Evolutionary conservation across 2,329 filamentous ascomycete species (phyloP), one percentile per base, ranked within the genome.

Genomic region (Colletotrichum chrysophilum): DNA sequence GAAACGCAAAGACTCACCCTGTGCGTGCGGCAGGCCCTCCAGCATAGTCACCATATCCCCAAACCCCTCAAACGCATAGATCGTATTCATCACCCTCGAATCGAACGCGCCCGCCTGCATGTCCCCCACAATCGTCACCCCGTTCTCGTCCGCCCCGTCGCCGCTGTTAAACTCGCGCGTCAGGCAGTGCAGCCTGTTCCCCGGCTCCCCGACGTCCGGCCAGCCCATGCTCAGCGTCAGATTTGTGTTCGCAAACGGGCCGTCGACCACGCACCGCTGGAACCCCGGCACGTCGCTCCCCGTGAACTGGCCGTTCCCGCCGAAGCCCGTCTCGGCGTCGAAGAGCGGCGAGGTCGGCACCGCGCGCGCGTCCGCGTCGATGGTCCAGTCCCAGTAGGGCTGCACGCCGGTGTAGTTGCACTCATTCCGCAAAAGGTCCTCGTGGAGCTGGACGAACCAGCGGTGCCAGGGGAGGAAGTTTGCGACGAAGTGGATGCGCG

Each of bases 381-480:
- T 75, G 21, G 76, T 80, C 80, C 79, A 82, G 71, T 82, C 80
- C 81, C 82, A 83, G 75, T 83, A 81, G 52, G 84, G 83, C 69
- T 84, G 83, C 12, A 77, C 72, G 21, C 82, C 83, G 7, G 65
- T 78, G 77, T 81, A 85, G 64, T 79, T 79, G 70, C 84, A 85
- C 66, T 82, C 79, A 3, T 68, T 78, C 26, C 79, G 77, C 2
- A 85, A 78, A 1, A 80, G 74, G 18, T 77, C 24, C 70, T 85
- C 83, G 69, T 84, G 83, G 9, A 81, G 71, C 28, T 81, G 76
- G 16, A 83, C 74, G 67, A 81, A 80, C 34, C 79, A 81, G 10
- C 84, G 81, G 75, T 86, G 84, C 79, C 81, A 85, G 2, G 84
- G 83, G 26, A 85, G 80, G 75, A 86, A 85, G 60, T 79, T 67